Evolutionary conservation across 345 rosid species (phyloP).

Genomic region (Arabidopsis arenosa): DNA sequence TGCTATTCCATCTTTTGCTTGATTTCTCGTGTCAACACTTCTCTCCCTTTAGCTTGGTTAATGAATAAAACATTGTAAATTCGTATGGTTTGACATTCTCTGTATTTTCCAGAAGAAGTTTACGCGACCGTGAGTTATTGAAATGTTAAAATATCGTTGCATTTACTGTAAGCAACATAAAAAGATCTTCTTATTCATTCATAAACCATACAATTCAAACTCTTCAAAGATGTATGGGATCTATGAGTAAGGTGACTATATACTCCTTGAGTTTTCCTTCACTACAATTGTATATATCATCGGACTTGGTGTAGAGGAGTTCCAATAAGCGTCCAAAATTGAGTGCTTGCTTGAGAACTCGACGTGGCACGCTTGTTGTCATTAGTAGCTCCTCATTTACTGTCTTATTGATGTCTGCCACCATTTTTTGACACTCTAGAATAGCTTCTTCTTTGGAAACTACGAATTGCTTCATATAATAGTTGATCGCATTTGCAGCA

Average conservation of each 20-base stretch:
- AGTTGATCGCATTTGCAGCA: slow-evolving; percentile 23
- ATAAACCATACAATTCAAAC: neutral
- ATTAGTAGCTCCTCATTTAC: slow-evolving; percentile 22
- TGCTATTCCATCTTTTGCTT: slow-evolving; percentile 14
- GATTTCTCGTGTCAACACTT: neutral
- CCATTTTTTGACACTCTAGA: neutral
- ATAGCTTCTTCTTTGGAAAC: slow-evolving; percentile 23
- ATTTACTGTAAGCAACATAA: neutral
- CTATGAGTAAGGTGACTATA: slow-evolving; percentile 2
- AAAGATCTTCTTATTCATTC: neutral
- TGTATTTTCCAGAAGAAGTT: no score
- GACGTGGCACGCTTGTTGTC: neutral
- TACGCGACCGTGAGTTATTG: no score
- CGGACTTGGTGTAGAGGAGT: neutral
- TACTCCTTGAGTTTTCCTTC: slow-evolving; percentile 29
- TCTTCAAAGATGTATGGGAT: slow-evolving; percentile 22
- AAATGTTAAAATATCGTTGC: no score
- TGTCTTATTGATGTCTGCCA: slow-evolving; percentile 6
- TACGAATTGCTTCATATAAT: slow-evolving; percentile 28
- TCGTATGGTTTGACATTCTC: neutral
- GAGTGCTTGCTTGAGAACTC: slow-evolving; percentile 15
- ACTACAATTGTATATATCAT: slow-evolving; percentile 17
- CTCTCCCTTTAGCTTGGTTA: neutral
- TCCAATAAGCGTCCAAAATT: slow-evolving; percentile 11
- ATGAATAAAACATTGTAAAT: neutral